phyloP scores from a whole-genome alignment of 495 filamentous ascomycete species.

The Penicillium herquei region DNA sequence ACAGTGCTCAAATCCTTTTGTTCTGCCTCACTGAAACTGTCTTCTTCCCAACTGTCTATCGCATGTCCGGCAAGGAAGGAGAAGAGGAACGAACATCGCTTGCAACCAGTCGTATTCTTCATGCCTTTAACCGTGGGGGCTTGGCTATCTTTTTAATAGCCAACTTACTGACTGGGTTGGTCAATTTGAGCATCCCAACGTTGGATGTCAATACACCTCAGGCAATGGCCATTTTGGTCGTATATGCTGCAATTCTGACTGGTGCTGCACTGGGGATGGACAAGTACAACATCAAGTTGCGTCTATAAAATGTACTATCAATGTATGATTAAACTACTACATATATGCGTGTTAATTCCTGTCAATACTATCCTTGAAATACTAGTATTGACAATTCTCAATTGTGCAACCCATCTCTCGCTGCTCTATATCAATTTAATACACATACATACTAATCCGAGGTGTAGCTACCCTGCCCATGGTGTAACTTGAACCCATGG shows the following conservation, averaged over 20 bases:
- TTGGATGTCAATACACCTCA: conserved; percentile 59
- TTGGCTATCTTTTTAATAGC: conserved; percentile 83
- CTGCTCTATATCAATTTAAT: too few relatives aligned
- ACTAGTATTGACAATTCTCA: too few relatives aligned
- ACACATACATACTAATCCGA: too few relatives aligned
- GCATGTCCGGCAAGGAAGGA: conserved; percentile 38
- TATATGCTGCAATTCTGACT: conserved; percentile 66
- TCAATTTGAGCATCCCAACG: conserved; percentile 84
- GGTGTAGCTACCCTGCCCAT: too few relatives aligned
- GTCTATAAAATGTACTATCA: conserved; percentile 45
- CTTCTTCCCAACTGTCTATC: conserved; percentile 72
- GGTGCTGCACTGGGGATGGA: conserved; percentile 70
- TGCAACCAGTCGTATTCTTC: conserved; percentile 74
- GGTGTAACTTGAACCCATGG: too few relatives aligned
- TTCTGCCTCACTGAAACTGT: conserved; percentile 75
- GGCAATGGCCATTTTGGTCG: conserved; percentile 72
- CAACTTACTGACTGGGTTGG: conserved; percentile 82
- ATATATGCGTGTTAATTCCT: too few relatives aligned
- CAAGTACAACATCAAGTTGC: conserved; percentile 66
- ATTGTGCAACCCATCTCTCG: too few relatives aligned
- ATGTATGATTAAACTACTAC: conserved; percentile 8
- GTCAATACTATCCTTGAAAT: too few relatives aligned
- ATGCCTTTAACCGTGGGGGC: conserved; percentile 86
- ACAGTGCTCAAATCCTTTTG: conserved; percentile 70
- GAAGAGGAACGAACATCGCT: conserved; percentile 59